Evolutionary conservation across 768 basidiomycete species (phyloP).

Genomic region (Coprinopsis marcescibilis): DNA sequence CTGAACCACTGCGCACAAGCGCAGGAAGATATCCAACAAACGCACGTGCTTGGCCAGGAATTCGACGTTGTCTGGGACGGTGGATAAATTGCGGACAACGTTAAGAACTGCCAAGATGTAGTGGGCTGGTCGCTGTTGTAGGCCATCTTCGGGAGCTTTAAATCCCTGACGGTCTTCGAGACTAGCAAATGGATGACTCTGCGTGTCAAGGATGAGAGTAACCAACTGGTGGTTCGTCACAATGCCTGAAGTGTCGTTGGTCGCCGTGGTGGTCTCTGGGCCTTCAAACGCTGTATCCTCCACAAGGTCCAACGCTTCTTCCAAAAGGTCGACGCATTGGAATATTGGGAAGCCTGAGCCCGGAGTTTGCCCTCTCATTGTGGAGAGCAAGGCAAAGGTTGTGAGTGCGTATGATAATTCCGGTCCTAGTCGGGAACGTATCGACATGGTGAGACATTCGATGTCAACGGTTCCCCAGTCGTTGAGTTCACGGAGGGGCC

Average conservation of each 20-base stretch:
- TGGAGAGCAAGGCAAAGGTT: constrained; percentile 75
- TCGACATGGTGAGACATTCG: constrained; percentile 87
- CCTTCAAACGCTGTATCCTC: constrained; percentile 73
- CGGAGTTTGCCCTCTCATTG: constrained; percentile 62
- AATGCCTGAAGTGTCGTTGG: constrained; percentile 31
- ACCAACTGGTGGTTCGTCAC: constrained; percentile 64
- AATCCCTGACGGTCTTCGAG: constrained; percentile 43
- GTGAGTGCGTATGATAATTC: constrained; percentile 91
- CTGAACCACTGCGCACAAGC: constrained; percentile 51
- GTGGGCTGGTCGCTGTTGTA: constrained; percentile 62
- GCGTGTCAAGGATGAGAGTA: constrained; percentile 50
- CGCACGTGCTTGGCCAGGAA: constrained; percentile 62
- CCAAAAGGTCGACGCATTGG: constrained; percentile 74
- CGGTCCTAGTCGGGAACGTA: constrained; percentile 76
- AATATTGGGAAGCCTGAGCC: constrained; percentile 68
- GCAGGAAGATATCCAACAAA: constrained; percentile 61
- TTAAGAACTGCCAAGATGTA: constrained; percentile 66
- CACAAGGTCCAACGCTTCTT: constrained; percentile 82
- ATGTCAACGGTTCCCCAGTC: constrained; percentile 90
- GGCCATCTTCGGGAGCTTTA: constrained; percentile 46
- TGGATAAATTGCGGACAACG: constrained; percentile 84
- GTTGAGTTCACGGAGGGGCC: constrained; percentile 64
- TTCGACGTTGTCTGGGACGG: constrained; percentile 61
- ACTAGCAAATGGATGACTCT: constrained; percentile 54
- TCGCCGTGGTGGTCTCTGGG: constrained; percentile 27